phyloP scores from a whole-genome alignment of 1,284 basidiomycete genomes.

The Laetiporus sulphureus region DNA sequence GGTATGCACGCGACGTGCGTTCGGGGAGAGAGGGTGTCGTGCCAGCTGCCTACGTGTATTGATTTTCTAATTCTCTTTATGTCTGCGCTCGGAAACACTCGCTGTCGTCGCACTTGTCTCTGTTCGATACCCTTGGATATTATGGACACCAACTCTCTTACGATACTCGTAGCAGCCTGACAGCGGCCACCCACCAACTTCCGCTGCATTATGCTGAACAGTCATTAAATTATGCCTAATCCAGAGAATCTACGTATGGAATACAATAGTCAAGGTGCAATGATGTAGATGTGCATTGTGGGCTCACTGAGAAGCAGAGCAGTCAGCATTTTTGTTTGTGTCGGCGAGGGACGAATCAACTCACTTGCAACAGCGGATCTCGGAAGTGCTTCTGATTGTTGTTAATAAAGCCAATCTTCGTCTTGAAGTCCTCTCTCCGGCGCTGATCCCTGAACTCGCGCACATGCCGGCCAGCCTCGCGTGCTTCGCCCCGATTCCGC shows the following conservation, averaged over 20 bases:
- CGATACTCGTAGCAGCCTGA: conserved; percentile 5
- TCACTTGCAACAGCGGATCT: conserved; percentile 32
- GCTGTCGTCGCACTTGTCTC: conserved; percentile 22
- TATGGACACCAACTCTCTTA: neutral
- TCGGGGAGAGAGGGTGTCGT: conserved; percentile 83
- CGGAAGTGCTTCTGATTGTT: conserved; percentile 91
- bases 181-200: neutral
- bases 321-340: conserved; percentile 7
- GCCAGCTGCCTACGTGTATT: conserved; percentile 83
- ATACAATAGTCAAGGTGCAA: too few relatives aligned
- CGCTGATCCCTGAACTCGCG: conserved; percentile 81
- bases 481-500: conserved; percentile 91
- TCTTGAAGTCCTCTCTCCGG: conserved; percentile 80
- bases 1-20: conserved; percentile 78
- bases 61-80: conserved; percentile 23
- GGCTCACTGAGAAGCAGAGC: conserved; percentile 2
- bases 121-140: conserved; percentile 25
- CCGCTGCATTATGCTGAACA: too few relatives aligned
- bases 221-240: too few relatives aligned
- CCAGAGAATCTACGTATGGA: too few relatives aligned
- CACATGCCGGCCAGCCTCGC: conserved; percentile 86
- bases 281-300: too few relatives aligned
- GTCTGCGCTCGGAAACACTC: conserved; percentile 3
- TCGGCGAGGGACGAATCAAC: neutral
- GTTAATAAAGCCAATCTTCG: conserved; percentile 67